Evolutionary conservation across 2,329 filamentous ascomycete species (phyloP), one percentile per base, ranked within the genome.

Genomic region (Fusarium subtropicale): DNA sequence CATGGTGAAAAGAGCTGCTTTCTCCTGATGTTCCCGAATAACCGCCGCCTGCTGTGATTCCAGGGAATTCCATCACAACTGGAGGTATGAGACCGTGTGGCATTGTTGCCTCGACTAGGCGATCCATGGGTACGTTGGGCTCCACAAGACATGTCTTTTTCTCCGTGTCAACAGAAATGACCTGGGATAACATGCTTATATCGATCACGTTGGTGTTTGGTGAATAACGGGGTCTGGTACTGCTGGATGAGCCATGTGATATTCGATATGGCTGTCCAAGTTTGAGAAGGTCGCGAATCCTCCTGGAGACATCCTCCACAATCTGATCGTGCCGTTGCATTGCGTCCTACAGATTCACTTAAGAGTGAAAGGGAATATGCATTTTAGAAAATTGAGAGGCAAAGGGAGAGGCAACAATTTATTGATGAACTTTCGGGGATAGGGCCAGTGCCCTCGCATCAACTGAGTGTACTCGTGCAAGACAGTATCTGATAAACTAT

Each of bases 181-280:
- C 62, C n/a, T 48, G 64, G 1, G 56, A 66, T 15, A 76, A 15
- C 46, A 54, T 55, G 38, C 60, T 59, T 31, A 76, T 76, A n/a
- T 76, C 72, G 45, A 76, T 42, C 3, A 62, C 20, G 2, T 56
- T 74, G 9, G 56, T 13, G 3, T 46, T 26, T 2, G 51, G 77
- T 1, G 72, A 73, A 30, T 80, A 78, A 5, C 80, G 80, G 16
- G 84, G 84, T 5, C 85, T 88, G 41, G 91, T 94, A 72, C 86
- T 90, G 80, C 92, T 93, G 48, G 91, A 92, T 15, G 88, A 89
- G 67, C 91, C 91, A 79, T 93, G 91, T 73, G 85, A 88, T 77
- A 93, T 91, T 44, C 91, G 86, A 79, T 91, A 93, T 8, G 90
- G 86, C 73, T 82, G 77, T 24, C 76, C 76, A 11, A 79, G 76